Evolutionary conservation across 805 yeast genomes (phyloP).

Genomic region (Yamadazyma phyllophila): DNA sequence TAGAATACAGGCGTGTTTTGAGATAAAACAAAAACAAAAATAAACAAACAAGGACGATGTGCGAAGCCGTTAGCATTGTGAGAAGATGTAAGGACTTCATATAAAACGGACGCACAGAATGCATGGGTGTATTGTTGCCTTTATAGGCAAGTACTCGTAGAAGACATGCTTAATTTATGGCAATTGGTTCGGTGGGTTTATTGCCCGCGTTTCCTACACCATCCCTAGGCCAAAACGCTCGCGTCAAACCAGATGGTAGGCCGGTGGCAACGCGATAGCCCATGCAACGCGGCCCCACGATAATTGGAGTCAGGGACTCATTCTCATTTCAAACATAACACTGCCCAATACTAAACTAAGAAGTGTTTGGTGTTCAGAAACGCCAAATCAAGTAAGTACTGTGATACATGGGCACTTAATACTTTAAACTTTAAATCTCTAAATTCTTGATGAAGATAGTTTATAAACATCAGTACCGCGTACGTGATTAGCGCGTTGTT

Average conservation of each 20-base stretch:
- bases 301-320: neutral
- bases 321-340: neutral
- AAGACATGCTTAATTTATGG: neutral
- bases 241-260: neutral
- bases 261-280: no score
- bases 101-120: neutral
- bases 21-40: slow-evolving; percentile 7
- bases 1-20: slow-evolving; percentile 2
- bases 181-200: neutral
- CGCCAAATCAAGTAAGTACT: neutral
- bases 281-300: neutral
- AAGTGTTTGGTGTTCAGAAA: neutral
- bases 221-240: neutral
- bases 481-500: neutral
- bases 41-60: slow-evolving; percentile 2
- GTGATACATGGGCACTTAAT: neutral
- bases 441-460: neutral
- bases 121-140: neutral
- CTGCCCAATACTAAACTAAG: neutral
- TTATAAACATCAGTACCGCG: neutral
- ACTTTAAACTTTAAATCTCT: neutral
- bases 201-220: neutral
- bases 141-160: neutral
- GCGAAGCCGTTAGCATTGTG: slow-evolving; percentile 4
- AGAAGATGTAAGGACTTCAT: neutral